These are phyloP conservation scores for Plasmopara halstedii DNA, from an alignment of 352 stramenopile species.

Conservation along the genomic window DNA sequence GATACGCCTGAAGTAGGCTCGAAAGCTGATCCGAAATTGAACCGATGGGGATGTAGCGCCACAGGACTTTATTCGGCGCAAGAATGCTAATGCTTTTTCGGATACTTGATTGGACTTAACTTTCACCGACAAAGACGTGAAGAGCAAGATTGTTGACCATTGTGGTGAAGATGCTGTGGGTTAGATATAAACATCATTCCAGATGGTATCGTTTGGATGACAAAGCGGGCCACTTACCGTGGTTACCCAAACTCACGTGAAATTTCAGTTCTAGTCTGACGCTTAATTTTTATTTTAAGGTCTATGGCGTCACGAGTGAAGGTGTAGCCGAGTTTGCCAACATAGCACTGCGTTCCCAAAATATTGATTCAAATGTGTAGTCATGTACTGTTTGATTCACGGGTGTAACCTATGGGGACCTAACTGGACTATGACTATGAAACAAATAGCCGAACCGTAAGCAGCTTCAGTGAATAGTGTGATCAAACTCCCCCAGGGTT, in stretches of 20 bases:
- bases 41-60: slow-evolving; percentile 67
- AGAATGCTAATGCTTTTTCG: slow-evolving; percentile 94
- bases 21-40: slow-evolving; percentile 74
- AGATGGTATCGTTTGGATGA: slow-evolving; percentile 76
- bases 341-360: slow-evolving; percentile 63
- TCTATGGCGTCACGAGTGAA: slow-evolving; percentile 80
- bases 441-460: too few relatives aligned
- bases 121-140: slow-evolving; percentile 62
- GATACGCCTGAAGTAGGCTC: slow-evolving; percentile 79
- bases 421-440: too few relatives aligned
- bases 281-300: slow-evolving; percentile 81
- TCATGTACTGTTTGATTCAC: too few relatives aligned
- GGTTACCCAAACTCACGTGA: slow-evolving; percentile 73
- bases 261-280: slow-evolving; percentile 80
- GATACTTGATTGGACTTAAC: slow-evolving; percentile 75
- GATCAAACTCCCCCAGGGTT: too few relatives aligned
- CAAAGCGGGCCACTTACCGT: slow-evolving; percentile 66
- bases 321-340: slow-evolving; percentile 74
- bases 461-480: too few relatives aligned
- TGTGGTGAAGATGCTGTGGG: slow-evolving; percentile 70
- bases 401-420: too few relatives aligned
- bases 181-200: slow-evolving; percentile 81
- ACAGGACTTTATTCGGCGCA: slow-evolving; percentile 90
- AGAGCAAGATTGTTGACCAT: slow-evolving; percentile 67
- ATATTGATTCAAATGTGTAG: slow-evolving; percentile 66